Conservation (phyloP, 352 stramenopile species). For the Pythium brassicae region DNA sequence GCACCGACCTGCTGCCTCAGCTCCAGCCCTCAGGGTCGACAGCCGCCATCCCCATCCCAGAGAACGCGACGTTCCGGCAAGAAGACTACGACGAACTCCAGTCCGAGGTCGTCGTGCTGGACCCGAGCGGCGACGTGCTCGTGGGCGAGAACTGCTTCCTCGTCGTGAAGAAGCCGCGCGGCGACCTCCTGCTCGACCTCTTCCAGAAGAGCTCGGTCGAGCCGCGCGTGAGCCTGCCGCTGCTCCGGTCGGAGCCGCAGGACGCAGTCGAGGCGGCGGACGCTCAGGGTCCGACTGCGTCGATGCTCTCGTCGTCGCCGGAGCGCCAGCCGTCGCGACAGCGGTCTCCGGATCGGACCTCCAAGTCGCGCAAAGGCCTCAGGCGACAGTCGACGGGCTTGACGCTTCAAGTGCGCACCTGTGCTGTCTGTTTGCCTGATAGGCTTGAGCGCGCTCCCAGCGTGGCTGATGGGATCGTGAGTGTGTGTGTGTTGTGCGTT, state of each 20-base stretch:
- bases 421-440: not conserved
- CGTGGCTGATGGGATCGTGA: not conserved
- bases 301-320: not conserved
- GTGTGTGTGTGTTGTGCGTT: not conserved
- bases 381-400: not conserved
- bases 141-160: constrained; percentile 54
- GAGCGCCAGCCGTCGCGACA: constrained; percentile 1
- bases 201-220: constrained; percentile 27
- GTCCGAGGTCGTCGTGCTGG: constrained; percentile 40
- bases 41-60: not conserved
- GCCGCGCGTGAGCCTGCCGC: constrained; percentile 33
- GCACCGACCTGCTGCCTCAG: not conserved
- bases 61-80: constrained; percentile 34
- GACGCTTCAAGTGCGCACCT: not conserved
- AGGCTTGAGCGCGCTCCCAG: too few species aligned
- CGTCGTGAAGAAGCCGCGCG: constrained; percentile 31
- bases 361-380: constrained; percentile 2
- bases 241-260: not conserved
- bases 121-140: constrained; percentile 35
- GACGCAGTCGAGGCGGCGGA: not conserved
- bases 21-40: not conserved
- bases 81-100: constrained; percentile 52
- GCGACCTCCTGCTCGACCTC: constrained; percentile 37
- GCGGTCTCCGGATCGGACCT: not conserved
- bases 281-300: not conserved